phyloP scores from a whole-genome alignment of 305 asterid genomes.

The Solanum hybrid region DNA sequence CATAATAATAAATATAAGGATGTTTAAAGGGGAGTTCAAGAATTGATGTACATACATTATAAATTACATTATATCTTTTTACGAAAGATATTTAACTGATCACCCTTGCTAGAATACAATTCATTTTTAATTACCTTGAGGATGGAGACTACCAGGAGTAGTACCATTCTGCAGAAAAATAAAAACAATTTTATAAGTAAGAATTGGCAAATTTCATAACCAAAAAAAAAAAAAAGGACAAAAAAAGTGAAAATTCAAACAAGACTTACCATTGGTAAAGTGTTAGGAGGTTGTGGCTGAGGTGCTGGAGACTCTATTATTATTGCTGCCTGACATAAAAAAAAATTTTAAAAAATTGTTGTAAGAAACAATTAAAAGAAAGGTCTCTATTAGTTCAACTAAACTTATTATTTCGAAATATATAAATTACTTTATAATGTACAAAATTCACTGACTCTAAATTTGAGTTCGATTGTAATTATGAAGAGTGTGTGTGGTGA shows the following conservation, averaged over 20 bases:
- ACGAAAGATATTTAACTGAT: not conserved
- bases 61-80: not conserved
- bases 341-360: not conserved
- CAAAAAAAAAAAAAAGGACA: not conserved
- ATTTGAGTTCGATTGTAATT: not conserved
- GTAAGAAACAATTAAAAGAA: not conserved
- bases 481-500: not conserved
- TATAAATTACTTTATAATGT: not conserved
- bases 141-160: constrained; percentile 68
- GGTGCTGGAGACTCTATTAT: constrained; percentile 36
- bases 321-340: constrained; percentile 22
- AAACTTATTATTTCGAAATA: not conserved
- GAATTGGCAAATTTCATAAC: not conserved
- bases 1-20: not conserved
- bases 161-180: constrained; percentile 34
- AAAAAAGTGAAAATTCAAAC: not conserved
- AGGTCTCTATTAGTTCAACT: not conserved
- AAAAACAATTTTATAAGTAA: not conserved
- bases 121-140: constrained; percentile 43
- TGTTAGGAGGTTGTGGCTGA: constrained; percentile 34
- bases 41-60: not conserved
- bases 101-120: not conserved
- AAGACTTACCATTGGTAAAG: constrained; percentile 23
- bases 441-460: not conserved
- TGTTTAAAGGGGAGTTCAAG: not conserved